Base-by-base conservation (phyloP, 352 stramenopile species). In the Phytophthora colocasiae region DNA sequence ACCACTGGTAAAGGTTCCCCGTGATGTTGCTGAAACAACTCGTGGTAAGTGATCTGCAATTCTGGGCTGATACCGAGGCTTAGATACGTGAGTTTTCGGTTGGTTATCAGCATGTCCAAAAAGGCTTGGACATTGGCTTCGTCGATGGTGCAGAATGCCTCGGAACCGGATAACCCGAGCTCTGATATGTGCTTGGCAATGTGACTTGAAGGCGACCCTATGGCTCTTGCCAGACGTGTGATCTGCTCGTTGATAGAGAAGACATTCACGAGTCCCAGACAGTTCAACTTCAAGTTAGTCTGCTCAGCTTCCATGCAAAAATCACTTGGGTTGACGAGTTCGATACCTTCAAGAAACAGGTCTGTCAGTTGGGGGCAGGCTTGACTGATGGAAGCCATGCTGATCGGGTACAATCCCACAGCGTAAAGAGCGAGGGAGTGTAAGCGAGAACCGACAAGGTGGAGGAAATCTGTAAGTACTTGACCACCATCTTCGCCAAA, bases 331-430 rank as follows among this genome's bases (percentile, higher is more conserved):
- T 64, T 62, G 24, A 34, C 34, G n/a, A 78, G 59, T 24, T 69
- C 41, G 12, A 78, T 44, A 14, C 51, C 69, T 44, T 78, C 60
- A 39, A 78, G 60, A 24, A 66, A 72, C 12, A 78, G 34, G 4
- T 74, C 52, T 1, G 48, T 66, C n/a, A 78, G 39, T 1, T 68
- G 55, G 1, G 70, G 70, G 52, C 70, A 78, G 12, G 45, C 39
- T 19, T 55, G 47, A 7, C 11, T 39, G 43, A 78, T 63, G 4
- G 50, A 58, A 11, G 55, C 44, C 46, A 72, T 53, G 31, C 61
- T 62, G 17, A 75, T 58, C 3, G 50, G 40, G 10, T 55, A 58
- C 24, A 36, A 64, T 1, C 55, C 60, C 0, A 46, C 36, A 2
- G 65, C 44, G 19, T 69, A 66, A 10, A 78, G 47, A 40, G 60